Evolutionary conservation across 208 protist species (phyloP).

Genomic region (Trypanosoma theileri): DNA sequence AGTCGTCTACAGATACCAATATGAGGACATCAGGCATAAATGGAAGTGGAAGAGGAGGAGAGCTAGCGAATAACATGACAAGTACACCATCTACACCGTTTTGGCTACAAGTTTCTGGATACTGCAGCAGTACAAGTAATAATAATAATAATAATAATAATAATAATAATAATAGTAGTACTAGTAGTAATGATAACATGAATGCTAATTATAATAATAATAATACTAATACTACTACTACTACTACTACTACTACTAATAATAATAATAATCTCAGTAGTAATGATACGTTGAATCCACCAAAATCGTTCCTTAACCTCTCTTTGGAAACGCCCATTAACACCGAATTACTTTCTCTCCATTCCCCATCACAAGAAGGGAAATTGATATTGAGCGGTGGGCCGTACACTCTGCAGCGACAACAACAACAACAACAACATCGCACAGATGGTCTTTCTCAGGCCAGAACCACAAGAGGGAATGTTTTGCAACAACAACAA

Average conservation of each 20-base stretch:
- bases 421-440: constrained; percentile 2
- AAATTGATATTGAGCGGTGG: constrained; percentile 1
- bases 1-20: neutral
- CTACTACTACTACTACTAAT: neutral
- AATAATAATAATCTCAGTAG: neutral
- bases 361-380: neutral
- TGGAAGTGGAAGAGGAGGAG: neutral
- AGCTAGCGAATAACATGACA: neutral
- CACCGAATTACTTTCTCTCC: neutral
- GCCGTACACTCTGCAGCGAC: constrained; percentile 14
- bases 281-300: constrained; percentile 14
- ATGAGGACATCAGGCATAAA: neutral
- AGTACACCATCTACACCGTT: constrained; percentile 10
- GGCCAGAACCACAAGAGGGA: too few species aligned
- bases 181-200: neutral
- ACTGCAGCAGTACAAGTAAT: neutral
- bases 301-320: constrained; percentile 14
- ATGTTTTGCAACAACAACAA: constrained; percentile 7
- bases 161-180: neutral
- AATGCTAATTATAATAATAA: neutral
- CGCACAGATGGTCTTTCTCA: neutral
- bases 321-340: constrained; percentile 16
- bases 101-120: neutral
- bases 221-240: too few species aligned
- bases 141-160: constrained; percentile 1